Evolutionary conservation across 495 filamentous ascomycete genomes (phyloP), one percentile per base, ranked within the genome.

Genomic region (Aspergillus ellipticus): DNA sequence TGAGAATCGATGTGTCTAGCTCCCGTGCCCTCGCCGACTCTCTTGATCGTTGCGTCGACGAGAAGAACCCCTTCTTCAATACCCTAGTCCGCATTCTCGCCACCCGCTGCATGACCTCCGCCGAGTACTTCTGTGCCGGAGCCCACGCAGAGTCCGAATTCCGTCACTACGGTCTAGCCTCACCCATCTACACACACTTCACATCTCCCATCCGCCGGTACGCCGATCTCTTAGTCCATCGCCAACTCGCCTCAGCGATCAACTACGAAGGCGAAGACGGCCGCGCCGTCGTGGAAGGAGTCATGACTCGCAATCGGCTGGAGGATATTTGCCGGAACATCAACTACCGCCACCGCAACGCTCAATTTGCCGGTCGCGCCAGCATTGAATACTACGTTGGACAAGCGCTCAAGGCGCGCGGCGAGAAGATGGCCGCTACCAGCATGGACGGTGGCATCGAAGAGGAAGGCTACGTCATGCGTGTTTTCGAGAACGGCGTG

Each of bases 151-250:
- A 93, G 67, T 84, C 90, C 1, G 94, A 97, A 60, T 98, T 95
- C 82, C 83, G 92, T 29, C 94, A 98, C 70, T 98, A 98, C 71
- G 95, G 94, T 55, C 81, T 98, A 2, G 94, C 94, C 0, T 89
- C 84, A 8, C 90, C 96, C 60, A 98, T 98, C 66, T 98, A 98
- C 77, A 98, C 94, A 1, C 94, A 97, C 71, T 98, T 98, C 76
- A 98, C 94, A 3, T 93, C 89, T 5, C 95, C 94, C 7, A 98
- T 98, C 68, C 87, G 94, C 28, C 89, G 95, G 11, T 98, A 98
- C 67, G 93, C 95, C 11, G 94, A 98, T 75, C 80, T 98, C 0
- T 82, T 94, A 33, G 94, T 90, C 2, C 94, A 98, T 68, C 84
- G 94, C 19, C 94, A 97, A 73, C 86, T 98, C 45, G 92, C 94